Conservation (phyloP, 805 yeast genomes). For the Saturnispora halmiae region DNA sequence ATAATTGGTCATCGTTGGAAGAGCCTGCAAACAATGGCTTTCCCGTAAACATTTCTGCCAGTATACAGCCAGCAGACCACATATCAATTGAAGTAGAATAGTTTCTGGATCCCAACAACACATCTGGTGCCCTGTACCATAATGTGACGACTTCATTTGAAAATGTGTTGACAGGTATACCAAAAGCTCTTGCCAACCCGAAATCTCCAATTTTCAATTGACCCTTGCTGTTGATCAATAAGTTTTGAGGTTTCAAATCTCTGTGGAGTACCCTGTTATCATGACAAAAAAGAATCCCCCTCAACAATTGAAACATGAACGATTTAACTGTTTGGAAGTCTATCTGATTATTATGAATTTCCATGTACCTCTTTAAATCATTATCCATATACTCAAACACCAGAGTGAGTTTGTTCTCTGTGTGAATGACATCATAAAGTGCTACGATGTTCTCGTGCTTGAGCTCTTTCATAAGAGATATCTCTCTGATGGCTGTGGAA, state of each 20-base stretch:
- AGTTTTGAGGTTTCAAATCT: slow-evolving; percentile 90
- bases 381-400: slow-evolving; percentile 92
- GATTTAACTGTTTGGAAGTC: slow-evolving; percentile 76
- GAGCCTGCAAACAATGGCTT: slow-evolving; percentile 94
- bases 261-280: slow-evolving; percentile 78
- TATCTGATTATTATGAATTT: slow-evolving; percentile 8
- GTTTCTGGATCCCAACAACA: slow-evolving; percentile 85
- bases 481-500: slow-evolving; percentile 94
- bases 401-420: slow-evolving; percentile 88
- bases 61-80: slow-evolving; percentile 98
- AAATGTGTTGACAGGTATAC: slow-evolving; percentile 94
- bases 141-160: slow-evolving; percentile 95
- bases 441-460: slow-evolving; percentile 90
- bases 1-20: slow-evolving; percentile 90
- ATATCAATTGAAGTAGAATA: slow-evolving; percentile 95
- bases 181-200: slow-evolving; percentile 95
- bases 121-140: slow-evolving; percentile 98
- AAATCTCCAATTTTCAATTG: slow-evolving; percentile 92
- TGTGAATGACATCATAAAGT: slow-evolving; percentile 89
- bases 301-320: slow-evolving; percentile 87
- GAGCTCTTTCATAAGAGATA: slow-evolving; percentile 88
- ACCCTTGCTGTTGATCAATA: slow-evolving; percentile 82
- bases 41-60: slow-evolving; percentile 98
- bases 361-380: slow-evolving; percentile 89
- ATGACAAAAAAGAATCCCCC: slow-evolving; percentile 83